Base-by-base conservation (phyloP, 2,329 filamentous ascomycete species). In the Cladosporium sp. region DNA sequence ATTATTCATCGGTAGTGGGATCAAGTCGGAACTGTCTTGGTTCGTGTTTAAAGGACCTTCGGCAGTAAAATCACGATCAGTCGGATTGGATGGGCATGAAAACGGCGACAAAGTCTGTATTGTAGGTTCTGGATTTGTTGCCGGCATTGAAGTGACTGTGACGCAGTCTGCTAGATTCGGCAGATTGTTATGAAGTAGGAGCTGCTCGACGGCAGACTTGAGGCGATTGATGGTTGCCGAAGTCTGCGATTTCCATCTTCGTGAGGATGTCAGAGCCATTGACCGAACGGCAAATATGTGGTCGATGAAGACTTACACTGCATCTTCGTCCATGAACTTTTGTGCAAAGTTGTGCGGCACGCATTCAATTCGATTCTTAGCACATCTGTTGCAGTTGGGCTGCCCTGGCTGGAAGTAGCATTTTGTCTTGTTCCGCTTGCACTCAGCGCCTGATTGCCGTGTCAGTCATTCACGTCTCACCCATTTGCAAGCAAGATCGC, bases 261-360 rank as follows among this genome's bases (percentile, higher is more conserved):
- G 11, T 40, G 31, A 28, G 11, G 14, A 7, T 16, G 10, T 57
- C 3, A 57, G 55, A 16, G 8, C 33, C 31, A n/a, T 57, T 35
- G n/a, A 11, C 10, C 21, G 3, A 21, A n/a, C n/a, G 28, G 6
- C 10, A 10, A 53, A 5, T 14, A 12, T 12, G 12, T 12, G 16
- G 21, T 37, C 14, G n/a, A 28, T 40, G 21, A 14, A 40, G n/a
- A 40, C 55, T 40, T 40, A 57, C 55, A 40, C 3, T 26, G 55
- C 55, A 35, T 57, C 55, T 40, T 57, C 55, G 33, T 57, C 55
- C 33, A 57, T 57, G n/a, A 57, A 57, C 55, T 57, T 57, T 18
- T 57, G 55, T 40, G 55, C 55, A 40, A 57, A 57, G 33, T 57
- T 57, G 55, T 57, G 55, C 23, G 55, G 55, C 8, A 33, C 55